Percentiles rank a stretch among this genome's conserved stretches.
Conservation (phyloP, 1,139 yeast genomes). For the Pneumocystis carinii region DNA sequence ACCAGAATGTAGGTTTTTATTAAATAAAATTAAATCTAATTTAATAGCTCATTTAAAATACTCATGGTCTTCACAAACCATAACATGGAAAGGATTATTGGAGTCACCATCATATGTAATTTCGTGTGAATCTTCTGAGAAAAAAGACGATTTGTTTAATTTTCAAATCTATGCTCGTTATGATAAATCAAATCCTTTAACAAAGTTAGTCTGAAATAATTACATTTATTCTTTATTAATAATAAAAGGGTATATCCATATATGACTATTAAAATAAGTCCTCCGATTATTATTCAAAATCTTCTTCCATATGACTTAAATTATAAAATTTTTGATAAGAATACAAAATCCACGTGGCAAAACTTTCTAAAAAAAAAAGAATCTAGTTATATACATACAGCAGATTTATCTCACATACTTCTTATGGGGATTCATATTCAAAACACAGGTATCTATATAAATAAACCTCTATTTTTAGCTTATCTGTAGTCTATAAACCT, state of each 20-base stretch:
- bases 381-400: constrained; percentile 63
- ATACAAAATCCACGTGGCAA: constrained; percentile 54
- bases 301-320: constrained; percentile 67
- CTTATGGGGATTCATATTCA: constrained; percentile 58
- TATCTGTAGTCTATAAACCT: constrained; percentile 32
- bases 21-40: constrained; percentile 2
- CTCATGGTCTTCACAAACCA: constrained; percentile 48
- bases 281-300: constrained; percentile 79
- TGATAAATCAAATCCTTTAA: constrained; percentile 24
- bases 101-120: constrained; percentile 36
- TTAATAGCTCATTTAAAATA: constrained; percentile 30
- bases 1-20: constrained; percentile 32
- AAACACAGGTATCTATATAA: constrained; percentile 18
- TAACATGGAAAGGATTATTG: constrained; percentile 54
- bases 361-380: constrained; percentile 50
- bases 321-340: constrained; percentile 66
- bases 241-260: constrained; percentile 63
- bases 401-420: constrained; percentile 54
- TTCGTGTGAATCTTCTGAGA: constrained; percentile 40
- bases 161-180: constrained; percentile 62
- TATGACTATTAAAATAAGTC: constrained; percentile 59
- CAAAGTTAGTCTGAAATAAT: constrained; percentile 16
- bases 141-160: constrained; percentile 30
- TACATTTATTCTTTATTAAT: background rate
- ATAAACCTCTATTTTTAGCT: constrained; percentile 25